phyloP scores from a whole-genome alignment of 192 early-diverging fungal genomes.

The Anaeromyces robustus region DNA sequence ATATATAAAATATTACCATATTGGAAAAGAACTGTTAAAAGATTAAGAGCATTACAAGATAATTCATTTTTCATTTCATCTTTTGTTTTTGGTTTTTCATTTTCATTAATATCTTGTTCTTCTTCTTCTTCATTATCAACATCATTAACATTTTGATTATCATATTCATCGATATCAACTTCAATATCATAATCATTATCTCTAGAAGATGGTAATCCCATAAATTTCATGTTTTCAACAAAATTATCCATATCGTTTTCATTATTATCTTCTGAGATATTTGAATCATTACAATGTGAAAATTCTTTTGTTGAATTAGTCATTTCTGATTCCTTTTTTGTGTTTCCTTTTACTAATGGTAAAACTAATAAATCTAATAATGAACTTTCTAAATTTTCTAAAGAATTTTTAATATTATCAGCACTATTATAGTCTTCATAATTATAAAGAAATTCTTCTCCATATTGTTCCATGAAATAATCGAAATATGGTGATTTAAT shows the following conservation, averaged over 20 bases:
- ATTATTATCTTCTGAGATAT: neutral
- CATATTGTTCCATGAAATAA: neutral
- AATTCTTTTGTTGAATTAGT: neutral
- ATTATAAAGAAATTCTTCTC: neutral
- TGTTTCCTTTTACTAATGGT: neutral
- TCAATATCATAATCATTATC: neutral
- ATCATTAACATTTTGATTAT: neutral
- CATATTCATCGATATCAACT: neutral
- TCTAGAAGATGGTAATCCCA: neutral
- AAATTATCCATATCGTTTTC: neutral
- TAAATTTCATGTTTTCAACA: neutral
- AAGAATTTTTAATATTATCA: neutral
- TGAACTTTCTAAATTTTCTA: neutral
- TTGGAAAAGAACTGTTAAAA: neutral
- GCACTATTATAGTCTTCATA: neutral
- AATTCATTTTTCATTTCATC: neutral
- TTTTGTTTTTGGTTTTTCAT: neutral
- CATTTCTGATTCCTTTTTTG: neutral
- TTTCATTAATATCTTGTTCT: neutral
- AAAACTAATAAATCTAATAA: neutral
- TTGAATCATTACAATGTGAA: neutral
- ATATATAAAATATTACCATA: slow-evolving; percentile 4
- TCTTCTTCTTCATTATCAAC: neutral
- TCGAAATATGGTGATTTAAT: neutral
- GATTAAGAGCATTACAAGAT: neutral